Base-by-base conservation (phyloP, 2,329 filamentous ascomycete genomes). In the Cordyceps cateniannulata region DNA sequence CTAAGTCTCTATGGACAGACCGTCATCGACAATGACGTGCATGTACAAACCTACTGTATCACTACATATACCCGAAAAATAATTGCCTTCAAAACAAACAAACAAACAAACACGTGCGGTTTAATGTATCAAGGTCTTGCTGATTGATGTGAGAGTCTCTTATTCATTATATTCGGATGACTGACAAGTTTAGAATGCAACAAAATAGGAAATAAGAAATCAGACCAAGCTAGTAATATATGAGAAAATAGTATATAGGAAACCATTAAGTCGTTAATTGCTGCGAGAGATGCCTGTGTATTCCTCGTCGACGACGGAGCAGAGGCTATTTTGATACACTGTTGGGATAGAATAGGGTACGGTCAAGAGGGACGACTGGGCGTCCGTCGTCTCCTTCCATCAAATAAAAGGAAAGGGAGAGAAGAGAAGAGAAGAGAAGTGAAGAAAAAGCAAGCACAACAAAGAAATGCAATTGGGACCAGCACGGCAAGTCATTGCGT, bases 231-330 rank as follows among this genome's bases (percentile, higher is more conserved):
- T 25, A 12, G 29, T 38, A 22, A 40, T 35, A 38, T 22, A 29
- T 51, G 51, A 49, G 38, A 32, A 59, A n/a, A 42, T 42, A 38
- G 53, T 50, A 61, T 14, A 22, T 55, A 27, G 20, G 35, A 42
- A 59, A 57, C 56, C 63, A 62, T 64, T 58, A 64, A 57, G 63
- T 66, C 63, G 64, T 70, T 55, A 65, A 48, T 62, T 63, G 61
- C 56, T 27, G 53, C 48, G 38, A 59, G 38, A 51, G 47, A 25
- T 50, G 47, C 10, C 25, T 25, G 54, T 5, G 45, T 44, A 29
- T 44, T n/a, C 44, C 47, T 44, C 44, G 32, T 51, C 12, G 25
- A 35, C 56, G 56, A 44, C 47, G 24, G 47, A 47, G 14, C n/a
- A 29, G 25, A 44, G 29, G 50, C 44, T 40, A 60, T 48, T n/a